A percentile compares a stretch with the other conserved stretches of the same genome.
Conservation (phyloP, 1,139 yeast species). For the Geotrichum fermentans region DNA sequence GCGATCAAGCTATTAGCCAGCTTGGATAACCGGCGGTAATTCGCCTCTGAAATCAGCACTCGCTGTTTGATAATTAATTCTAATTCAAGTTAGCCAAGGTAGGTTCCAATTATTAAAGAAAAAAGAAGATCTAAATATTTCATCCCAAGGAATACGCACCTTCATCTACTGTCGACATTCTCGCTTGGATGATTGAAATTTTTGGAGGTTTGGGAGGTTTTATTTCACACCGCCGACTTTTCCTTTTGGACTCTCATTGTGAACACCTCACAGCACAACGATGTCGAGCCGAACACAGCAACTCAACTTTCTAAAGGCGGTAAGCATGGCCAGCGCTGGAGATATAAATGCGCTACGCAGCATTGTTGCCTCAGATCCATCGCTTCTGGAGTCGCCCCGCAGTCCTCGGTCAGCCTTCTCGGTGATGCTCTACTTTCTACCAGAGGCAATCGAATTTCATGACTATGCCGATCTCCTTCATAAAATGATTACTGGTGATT, state of each 20-base stretch:
- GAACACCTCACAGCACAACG: background rate
- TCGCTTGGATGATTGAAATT: slow-evolving; percentile 2
- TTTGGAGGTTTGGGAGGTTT: slow-evolving; percentile 7
- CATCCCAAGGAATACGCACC: slow-evolving; percentile 8
- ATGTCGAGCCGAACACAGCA: slow-evolving; percentile 4
- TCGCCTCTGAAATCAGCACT: slow-evolving; percentile 28
- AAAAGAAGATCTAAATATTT: too few species aligned
- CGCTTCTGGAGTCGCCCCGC: slow-evolving; percentile 12
- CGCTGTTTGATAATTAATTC: slow-evolving; percentile 28
- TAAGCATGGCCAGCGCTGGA: slow-evolving; percentile 11
- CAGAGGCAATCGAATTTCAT: slow-evolving; percentile 13
- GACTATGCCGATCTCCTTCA: slow-evolving; percentile 12
- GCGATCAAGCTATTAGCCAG: slow-evolving; percentile 19
- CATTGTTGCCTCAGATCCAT: slow-evolving; percentile 1
- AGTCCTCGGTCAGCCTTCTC: slow-evolving; percentile 13
- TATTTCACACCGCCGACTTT: background rate
- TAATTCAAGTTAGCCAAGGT: background rate
- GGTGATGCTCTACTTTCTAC: slow-evolving; percentile 16
- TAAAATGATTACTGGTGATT: slow-evolving; percentile 10
- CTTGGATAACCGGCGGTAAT: slow-evolving; percentile 26
- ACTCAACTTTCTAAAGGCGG: slow-evolving; percentile 4
- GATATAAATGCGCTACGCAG: slow-evolving; percentile 2
- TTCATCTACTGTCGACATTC: slow-evolving; percentile 5
- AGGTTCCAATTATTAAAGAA: background rate
- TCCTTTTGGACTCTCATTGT: background rate